Percentiles rank a stretch among this genome's conserved stretches.
Evolutionary conservation across 2,329 filamentous ascomycete species (phyloP).

Genomic region (Ceratocystis smalleyi): DNA sequence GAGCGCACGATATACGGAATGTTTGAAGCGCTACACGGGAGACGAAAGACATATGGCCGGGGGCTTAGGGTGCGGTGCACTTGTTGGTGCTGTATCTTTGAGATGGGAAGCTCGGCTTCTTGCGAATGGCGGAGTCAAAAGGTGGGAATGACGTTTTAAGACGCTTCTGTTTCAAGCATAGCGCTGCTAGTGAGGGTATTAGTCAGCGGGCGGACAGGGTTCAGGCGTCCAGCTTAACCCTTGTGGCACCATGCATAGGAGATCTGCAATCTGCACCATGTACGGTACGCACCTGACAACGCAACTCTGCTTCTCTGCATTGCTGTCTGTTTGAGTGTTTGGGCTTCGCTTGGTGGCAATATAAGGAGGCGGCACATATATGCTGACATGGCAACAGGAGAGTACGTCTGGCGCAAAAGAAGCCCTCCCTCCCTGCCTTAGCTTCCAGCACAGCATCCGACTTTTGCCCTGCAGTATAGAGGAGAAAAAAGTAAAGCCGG

Average conservation of each 20-base stretch:
- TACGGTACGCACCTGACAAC: not conserved
- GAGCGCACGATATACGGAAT: not conserved
- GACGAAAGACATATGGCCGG: not conserved
- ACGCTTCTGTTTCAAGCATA: not conserved
- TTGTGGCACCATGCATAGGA: not conserved
- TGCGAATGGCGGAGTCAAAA: not conserved
- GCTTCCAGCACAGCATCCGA: not conserved
- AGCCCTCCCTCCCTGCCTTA: not conserved
- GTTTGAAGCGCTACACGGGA: not conserved
- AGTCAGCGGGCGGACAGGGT: not conserved
- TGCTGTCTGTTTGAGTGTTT: not conserved
- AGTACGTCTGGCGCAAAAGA: not conserved
- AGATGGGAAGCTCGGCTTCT: not conserved
- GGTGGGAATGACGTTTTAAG: slow-evolving; percentile 9
- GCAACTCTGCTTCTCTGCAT: slow-evolving; percentile 1
- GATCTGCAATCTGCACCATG: not conserved
- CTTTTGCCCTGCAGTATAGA: not conserved
- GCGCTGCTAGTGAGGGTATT: not conserved
- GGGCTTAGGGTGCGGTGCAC: no score
- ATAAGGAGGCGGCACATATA: not conserved
- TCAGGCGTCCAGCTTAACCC: not conserved
- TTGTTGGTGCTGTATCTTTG: not conserved
- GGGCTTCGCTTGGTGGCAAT: not conserved
- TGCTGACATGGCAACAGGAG: not conserved
- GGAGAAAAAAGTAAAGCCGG: not conserved